A percentile compares a stretch with the other conserved stretches of the same genome.
Evolutionary conservation across 164 flowering plant genomes (phyloP).

Genomic region (Dillenia suffruticosa): DNA sequence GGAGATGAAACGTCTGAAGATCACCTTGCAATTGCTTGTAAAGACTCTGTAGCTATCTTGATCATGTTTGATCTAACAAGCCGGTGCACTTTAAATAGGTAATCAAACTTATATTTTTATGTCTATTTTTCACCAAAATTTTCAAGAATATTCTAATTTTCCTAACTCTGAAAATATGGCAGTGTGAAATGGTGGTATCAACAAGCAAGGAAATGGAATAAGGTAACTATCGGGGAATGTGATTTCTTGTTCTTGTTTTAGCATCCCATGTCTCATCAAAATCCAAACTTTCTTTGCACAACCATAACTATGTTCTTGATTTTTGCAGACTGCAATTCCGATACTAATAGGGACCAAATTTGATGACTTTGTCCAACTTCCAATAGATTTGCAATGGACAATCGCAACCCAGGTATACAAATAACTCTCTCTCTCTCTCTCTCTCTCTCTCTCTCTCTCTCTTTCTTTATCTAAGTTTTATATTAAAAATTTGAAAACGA

Average conservation of each 20-base stretch:
- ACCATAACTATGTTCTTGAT: background rate
- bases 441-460: too few species aligned
- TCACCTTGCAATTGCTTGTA: slow-evolving; percentile 84
- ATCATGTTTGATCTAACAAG: slow-evolving; percentile 95
- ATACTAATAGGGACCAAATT: slow-evolving; percentile 85
- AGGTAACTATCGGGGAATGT: slow-evolving; percentile 37
- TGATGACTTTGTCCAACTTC: slow-evolving; percentile 79
- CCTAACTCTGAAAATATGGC: slow-evolving; percentile 15
- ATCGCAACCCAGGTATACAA: slow-evolving; percentile 67
- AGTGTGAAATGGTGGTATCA: slow-evolving; percentile 83
- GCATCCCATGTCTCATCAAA: background rate
- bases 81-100: slow-evolving; percentile 86
- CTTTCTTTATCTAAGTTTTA: too few species aligned
- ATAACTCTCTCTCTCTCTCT: too few species aligned
- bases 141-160: too few species aligned
- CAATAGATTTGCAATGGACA: slow-evolving; percentile 71
- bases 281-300: background rate
- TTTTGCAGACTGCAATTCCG: slow-evolving; percentile 75
- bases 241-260: background rate
- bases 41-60: slow-evolving; percentile 79
- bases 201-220: slow-evolving; percentile 81
- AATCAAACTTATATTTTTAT: too few species aligned
- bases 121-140: background rate
- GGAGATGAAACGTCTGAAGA: slow-evolving; percentile 55
- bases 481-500: too few species aligned